These are phyloP conservation scores for Trichomonascus vanleenenianus DNA, from an alignment of 805 yeast genomes.

Conservation along the genomic window DNA sequence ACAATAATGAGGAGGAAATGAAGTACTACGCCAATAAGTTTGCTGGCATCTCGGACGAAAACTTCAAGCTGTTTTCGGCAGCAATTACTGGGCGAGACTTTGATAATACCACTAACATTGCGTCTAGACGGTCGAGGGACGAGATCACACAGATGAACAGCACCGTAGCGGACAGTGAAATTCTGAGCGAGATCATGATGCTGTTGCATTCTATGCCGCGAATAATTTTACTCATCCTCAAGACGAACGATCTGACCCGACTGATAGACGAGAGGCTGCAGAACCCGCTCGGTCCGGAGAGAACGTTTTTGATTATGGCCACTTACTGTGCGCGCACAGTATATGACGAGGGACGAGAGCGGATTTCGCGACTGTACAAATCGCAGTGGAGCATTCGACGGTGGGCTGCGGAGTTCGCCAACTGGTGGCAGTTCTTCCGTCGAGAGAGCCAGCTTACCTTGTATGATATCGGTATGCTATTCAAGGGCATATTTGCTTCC, in stretches of 20 bases:
- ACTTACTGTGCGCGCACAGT: constrained; percentile 80
- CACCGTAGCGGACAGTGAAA: constrained; percentile 47
- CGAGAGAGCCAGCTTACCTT: constrained; percentile 28
- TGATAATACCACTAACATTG: constrained; percentile 58
- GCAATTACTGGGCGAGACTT: constrained; percentile 94
- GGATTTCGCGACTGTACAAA: constrained; percentile 18
- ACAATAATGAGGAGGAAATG: constrained; percentile 61
- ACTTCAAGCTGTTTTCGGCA: constrained; percentile 79
- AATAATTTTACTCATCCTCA: constrained; percentile 74
- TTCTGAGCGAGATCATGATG: constrained; percentile 69
- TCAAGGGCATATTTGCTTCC: not conserved
- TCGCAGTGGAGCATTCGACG: constrained; percentile 14
- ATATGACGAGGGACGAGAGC: constrained; percentile 55
- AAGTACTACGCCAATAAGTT: constrained; percentile 63
- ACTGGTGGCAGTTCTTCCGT: constrained; percentile 29
- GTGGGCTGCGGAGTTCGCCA: constrained; percentile 20
- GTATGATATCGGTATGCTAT: constrained; percentile 26
- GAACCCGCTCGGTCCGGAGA: constrained; percentile 77
- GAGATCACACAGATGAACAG: constrained; percentile 66
- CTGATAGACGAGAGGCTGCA: constrained; percentile 77
- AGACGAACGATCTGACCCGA: constrained; percentile 90
- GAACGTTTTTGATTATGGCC: constrained; percentile 85
- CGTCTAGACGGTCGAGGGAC: constrained; percentile 41
- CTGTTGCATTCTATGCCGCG: constrained; percentile 75
- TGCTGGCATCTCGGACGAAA: constrained; percentile 69